These are phyloP conservation scores for Tulasnella sp. DNA, from an alignment of 768 basidiomycete species.

Conservation along the genomic window DNA sequence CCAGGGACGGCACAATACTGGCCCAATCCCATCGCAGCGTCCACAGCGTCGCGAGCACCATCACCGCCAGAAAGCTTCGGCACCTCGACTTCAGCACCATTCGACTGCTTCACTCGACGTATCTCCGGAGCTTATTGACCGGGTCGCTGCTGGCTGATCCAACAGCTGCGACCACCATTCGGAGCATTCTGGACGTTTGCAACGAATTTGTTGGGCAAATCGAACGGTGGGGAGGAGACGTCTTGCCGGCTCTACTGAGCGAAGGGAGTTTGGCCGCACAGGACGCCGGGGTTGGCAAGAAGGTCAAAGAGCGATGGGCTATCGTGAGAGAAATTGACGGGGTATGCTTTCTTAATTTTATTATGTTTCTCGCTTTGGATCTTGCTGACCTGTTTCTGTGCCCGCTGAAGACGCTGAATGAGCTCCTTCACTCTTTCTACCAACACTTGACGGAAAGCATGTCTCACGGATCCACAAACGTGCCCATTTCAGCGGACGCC, in stretches of 20 bases:
- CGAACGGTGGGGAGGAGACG: constrained; percentile 91
- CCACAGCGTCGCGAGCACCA: background rate
- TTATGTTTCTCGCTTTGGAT: background rate
- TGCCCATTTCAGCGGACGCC: constrained; percentile 62
- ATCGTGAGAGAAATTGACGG: constrained; percentile 77
- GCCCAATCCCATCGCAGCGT: background rate
- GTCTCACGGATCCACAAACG: constrained; percentile 69
- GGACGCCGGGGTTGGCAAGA: constrained; percentile 63
- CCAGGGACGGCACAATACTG: background rate
- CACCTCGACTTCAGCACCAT: constrained; percentile 85
- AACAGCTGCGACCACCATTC: constrained; percentile 62
- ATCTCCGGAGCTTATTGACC: constrained; percentile 75
- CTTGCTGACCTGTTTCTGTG: constrained; percentile 26
- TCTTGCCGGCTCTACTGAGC: constrained; percentile 78
- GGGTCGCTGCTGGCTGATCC: constrained; percentile 78
- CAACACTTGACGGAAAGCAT: constrained; percentile 76
- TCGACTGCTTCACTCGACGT: constrained; percentile 77
- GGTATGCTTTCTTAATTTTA: constrained; percentile 50
- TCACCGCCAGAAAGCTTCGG: background rate
- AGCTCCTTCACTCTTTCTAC: constrained; percentile 74
- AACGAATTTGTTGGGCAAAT: constrained; percentile 86
- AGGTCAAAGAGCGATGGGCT: constrained; percentile 70
- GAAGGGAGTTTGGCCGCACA: constrained; percentile 71
- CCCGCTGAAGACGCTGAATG: constrained; percentile 61
- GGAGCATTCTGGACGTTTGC: constrained; percentile 80